phyloP scores from a whole-genome alignment of 2,329 filamentous ascomycete species.

The Capronia americana region DNA sequence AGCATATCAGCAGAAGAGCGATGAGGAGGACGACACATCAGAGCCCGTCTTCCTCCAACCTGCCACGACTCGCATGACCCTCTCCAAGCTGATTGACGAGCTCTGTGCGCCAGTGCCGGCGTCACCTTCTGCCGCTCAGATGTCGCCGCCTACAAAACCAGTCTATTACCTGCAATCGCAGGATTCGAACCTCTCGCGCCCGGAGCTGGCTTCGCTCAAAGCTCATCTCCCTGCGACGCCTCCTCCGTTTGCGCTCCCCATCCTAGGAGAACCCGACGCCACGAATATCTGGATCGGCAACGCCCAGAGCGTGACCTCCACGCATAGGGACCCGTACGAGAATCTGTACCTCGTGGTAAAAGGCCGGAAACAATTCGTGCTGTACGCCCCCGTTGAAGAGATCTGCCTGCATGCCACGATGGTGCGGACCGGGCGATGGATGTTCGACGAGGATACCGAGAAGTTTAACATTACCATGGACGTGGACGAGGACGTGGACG shows the following conservation, averaged over 20 bases:
- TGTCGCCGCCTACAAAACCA: conserved; percentile 12
- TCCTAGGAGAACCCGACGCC: conserved; percentile 38
- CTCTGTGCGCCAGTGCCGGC: conserved; percentile 17
- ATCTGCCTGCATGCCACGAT: conserved; percentile 33
- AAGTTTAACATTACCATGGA: conserved; percentile 26
- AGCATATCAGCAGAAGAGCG: neutral
- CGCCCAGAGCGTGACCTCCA: conserved; percentile 35
- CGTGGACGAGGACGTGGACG: too few relatives aligned
- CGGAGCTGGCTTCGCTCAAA: conserved; percentile 29
- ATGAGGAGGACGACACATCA: neutral
- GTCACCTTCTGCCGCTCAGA: neutral
- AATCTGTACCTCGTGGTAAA: conserved; percentile 39
- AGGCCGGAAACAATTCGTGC: conserved; percentile 37
- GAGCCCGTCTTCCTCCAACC: conserved; percentile 39
- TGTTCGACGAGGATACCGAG: neutral
- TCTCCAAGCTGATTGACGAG: conserved; percentile 33
- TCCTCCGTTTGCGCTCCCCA: conserved; percentile 31
- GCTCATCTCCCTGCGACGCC: conserved; percentile 27
- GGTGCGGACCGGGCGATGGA: conserved; percentile 31
- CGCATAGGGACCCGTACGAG: conserved; percentile 41
- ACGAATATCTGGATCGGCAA: conserved; percentile 41
- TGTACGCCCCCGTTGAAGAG: conserved; percentile 39
- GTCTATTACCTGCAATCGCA: conserved; percentile 41
- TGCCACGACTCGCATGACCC: conserved; percentile 32
- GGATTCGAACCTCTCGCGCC: conserved; percentile 38